These are phyloP conservation scores for Umbelopsis sp. DNA, from an alignment of 192 early-diverging fungal species.

Conservation along the genomic window DNA sequence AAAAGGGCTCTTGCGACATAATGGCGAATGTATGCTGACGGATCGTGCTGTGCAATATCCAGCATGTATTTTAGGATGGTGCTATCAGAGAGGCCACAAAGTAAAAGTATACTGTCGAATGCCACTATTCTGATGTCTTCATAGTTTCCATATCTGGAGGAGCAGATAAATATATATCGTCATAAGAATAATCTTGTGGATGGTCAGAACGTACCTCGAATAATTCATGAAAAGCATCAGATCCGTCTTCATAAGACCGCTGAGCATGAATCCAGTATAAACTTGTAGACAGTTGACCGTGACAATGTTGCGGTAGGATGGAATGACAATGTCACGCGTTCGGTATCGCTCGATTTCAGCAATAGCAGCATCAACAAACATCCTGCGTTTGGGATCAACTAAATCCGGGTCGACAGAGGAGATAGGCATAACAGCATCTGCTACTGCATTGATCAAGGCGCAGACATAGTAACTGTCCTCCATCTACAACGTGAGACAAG, in stretches of 20 bases:
- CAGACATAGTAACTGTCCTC: conserved; percentile 82
- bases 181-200: no score
- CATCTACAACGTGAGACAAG: conserved; percentile 37
- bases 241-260: conserved; percentile 67
- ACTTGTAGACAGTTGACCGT: conserved; percentile 82
- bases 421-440: conserved; percentile 61
- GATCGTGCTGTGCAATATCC: conserved; percentile 62
- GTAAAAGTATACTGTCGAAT: conserved; percentile 73
- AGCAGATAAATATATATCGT: no score
- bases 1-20: conserved; percentile 52
- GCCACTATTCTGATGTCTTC: conserved; percentile 68
- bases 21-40: conserved; percentile 60
- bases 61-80: conserved; percentile 57
- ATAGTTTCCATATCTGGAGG: conserved; percentile 67
- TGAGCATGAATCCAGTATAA: conserved; percentile 57
- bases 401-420: conserved; percentile 41
- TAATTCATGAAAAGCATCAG: conserved; percentile 73
- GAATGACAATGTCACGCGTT: conserved; percentile 77
- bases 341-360: conserved; percentile 81
- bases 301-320: conserved; percentile 84
- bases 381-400: conserved; percentile 44
- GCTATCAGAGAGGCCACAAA: conserved; percentile 61
- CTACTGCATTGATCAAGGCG: conserved; percentile 71
- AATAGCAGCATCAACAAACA: conserved; percentile 55
- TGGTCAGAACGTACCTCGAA: conserved; percentile 40